Evolutionary conservation across 352 stramenopile genomes (phyloP), one percentile per base, ranked within the genome.

Genomic region (Phytophthora cactorum): DNA sequence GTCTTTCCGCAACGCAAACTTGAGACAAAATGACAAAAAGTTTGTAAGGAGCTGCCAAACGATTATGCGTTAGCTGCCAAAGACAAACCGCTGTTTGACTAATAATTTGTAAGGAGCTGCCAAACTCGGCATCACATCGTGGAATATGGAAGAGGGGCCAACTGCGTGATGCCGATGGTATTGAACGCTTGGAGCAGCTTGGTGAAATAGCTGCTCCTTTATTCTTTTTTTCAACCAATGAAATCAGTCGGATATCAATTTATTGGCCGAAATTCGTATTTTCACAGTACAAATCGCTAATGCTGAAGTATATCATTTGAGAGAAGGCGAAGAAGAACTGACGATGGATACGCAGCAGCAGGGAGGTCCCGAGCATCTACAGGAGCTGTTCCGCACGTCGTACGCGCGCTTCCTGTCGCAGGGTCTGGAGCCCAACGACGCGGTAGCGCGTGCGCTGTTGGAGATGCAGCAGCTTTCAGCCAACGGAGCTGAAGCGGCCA

Each of bases 401-500:
- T 93, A 90, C 59, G 57, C 70, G 52, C 75, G 78, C 52, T 66
- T 85, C 11, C 52, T 91, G 12, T 77, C 78, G 0, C 64, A 83
- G 27, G 86, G 86, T 15, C 29, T 89, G 8, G 71, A 76, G 6
- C 83, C 82, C 1, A 92, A 91, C 41, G 82, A 88, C 43, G 86
- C 86, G 0, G 86, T 82, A 2, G 84, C 83, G 14, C 62, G 63
- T 27, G 77, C 86, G 2, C 70, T 93, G 57, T 66, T 80, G 39
- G 68, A 82, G 53, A 61, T 91, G 64, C 81, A 91, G 59, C 73
- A 79, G 15, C 47, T 62, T 11, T 31, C 59, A 46, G 49, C 39
- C 12, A 39, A 31, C 46, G 47, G 25, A 51, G 44, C 9, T 52
- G 46, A 11, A 36, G 22, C 46, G 11, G 11, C 51, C 6, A 46